These are phyloP conservation scores for Zea mays DNA, from an alignment of 176 grass and related monocot genomes.

Conservation along the genomic window DNA sequence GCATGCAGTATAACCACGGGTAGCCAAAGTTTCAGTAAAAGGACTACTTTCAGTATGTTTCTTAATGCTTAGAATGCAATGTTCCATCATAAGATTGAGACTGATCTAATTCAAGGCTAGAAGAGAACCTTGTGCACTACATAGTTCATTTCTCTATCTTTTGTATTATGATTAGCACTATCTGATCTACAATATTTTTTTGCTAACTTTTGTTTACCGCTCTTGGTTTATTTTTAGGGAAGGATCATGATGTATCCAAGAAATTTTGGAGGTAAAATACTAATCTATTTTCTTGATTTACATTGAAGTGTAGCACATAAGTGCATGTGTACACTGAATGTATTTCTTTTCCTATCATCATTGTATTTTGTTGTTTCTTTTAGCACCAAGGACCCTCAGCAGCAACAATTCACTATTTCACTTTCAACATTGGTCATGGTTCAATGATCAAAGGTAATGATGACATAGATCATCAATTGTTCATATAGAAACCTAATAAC, in stretches of 20 bases:
- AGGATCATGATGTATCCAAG: conserved; percentile 73
- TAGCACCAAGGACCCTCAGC: conserved; percentile 63
- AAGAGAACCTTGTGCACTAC: not conserved
- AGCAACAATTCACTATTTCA: too few species aligned
- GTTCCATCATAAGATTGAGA: too few species aligned
- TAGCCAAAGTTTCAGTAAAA: too few species aligned
- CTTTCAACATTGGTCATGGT: too few species aligned
- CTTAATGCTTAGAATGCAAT: too few species aligned
- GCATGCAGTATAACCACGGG: too few species aligned
- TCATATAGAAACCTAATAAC: too few species aligned
- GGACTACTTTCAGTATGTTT: too few species aligned
- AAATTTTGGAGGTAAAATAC: conserved; percentile 86
- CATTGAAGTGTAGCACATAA: not conserved
- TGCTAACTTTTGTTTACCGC: conserved; percentile 9
- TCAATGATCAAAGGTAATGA: too few species aligned
- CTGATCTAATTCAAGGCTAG: too few species aligned
- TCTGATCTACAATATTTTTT: not conserved
- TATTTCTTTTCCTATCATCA: too few species aligned
- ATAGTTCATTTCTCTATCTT: not conserved
- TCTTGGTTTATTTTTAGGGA: conserved; percentile 48
- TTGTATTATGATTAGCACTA: not conserved
- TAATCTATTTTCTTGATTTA: conserved; percentile 13
- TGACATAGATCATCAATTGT: too few species aligned
- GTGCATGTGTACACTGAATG: not conserved
- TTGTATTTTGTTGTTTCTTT: conserved; percentile 14